phyloP scores from a whole-genome alignment of 2,329 filamentous ascomycete species.

The Ceratocystis albifundus region DNA sequence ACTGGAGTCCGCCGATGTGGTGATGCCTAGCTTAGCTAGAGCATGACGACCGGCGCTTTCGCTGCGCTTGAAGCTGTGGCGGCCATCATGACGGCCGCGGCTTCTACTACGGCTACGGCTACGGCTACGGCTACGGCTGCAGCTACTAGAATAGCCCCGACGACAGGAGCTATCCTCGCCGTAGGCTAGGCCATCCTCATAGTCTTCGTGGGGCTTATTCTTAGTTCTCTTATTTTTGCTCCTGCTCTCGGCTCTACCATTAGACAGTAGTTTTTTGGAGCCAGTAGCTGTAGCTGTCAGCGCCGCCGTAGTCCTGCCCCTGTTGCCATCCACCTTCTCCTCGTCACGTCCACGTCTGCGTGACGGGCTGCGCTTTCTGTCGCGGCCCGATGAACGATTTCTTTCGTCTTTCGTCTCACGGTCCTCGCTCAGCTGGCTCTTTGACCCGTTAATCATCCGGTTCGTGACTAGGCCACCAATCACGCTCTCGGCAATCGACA shows the following conservation, averaged over 20 bases:
- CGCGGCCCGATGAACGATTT: constrained; percentile 27
- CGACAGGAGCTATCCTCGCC: constrained; percentile 38
- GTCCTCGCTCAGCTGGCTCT: constrained; percentile 51
- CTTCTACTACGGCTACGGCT: constrained; percentile 42
- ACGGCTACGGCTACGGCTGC: constrained; percentile 30
- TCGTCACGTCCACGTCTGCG: constrained; percentile 28
- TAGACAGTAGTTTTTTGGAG: constrained; percentile 42
- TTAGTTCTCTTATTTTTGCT: constrained; percentile 29
- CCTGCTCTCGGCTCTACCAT: constrained; percentile 25
- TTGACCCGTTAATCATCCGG: constrained; percentile 70
- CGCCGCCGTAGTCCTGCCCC: constrained; percentile 39
- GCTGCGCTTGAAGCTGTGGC: constrained; percentile 24
- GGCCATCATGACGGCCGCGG: constrained; percentile 36
- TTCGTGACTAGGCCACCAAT: constrained; percentile 80
- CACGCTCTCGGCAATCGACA: constrained; percentile 74
- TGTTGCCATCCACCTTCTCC: constrained; percentile 33
- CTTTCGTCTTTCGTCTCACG: constrained; percentile 39
- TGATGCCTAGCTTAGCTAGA: constrained; percentile 50
- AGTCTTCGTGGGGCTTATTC: background rate
- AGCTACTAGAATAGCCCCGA: constrained; percentile 32
- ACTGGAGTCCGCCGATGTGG: constrained; percentile 28
- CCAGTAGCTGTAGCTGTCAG: constrained; percentile 51
- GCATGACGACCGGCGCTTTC: constrained; percentile 42
- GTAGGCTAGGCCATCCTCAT: constrained; percentile 20
- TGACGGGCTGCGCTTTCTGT: constrained; percentile 25